These are phyloP conservation scores for Scheffersomyces coipomensis DNA, from an alignment of 805 yeast species.

Conservation along the genomic window DNA sequence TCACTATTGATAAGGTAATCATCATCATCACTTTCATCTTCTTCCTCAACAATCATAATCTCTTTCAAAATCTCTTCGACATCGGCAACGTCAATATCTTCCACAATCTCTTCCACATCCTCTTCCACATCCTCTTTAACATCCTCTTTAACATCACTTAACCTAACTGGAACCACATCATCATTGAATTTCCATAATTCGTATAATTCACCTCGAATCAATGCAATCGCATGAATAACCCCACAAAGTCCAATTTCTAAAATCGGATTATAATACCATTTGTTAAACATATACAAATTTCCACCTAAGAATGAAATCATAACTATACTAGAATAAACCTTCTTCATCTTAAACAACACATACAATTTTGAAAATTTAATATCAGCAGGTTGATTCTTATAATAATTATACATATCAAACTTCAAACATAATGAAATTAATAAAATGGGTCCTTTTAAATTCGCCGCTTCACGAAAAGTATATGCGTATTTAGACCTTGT, in stretches of 20 bases:
- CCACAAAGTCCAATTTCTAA: constrained; percentile 26
- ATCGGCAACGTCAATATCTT: constrained; percentile 5
- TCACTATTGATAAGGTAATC: constrained; percentile 11
- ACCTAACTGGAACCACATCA: too few relatives aligned
- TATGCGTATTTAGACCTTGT: constrained; percentile 68
- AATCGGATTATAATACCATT: constrained; percentile 57
- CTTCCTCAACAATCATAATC: background rate
- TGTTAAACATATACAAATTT: constrained; percentile 34
- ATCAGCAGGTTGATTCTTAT: constrained; percentile 30
- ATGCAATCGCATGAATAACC: constrained; percentile 27
- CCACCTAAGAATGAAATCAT: too few relatives aligned
- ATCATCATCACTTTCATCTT: constrained; percentile 11
- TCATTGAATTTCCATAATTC: constrained; percentile 37
- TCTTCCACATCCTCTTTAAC: constrained; percentile 7
- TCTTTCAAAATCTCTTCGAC: constrained; percentile 4
- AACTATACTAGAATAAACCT: too few relatives aligned
- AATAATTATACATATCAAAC: constrained; percentile 46
- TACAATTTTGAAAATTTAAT: constrained; percentile 43
- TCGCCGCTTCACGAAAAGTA: constrained; percentile 62
- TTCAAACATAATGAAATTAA: constrained; percentile 53
- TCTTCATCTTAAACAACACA: too few relatives aligned
- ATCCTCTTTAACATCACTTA: background rate
- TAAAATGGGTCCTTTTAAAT: too few relatives aligned
- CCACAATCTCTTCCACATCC: constrained; percentile 7
- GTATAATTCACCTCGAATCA: constrained; percentile 43